phyloP scores from a whole-genome alignment of 2,329 filamentous ascomycete species.

The Ceratocystis cubensis region DNA sequence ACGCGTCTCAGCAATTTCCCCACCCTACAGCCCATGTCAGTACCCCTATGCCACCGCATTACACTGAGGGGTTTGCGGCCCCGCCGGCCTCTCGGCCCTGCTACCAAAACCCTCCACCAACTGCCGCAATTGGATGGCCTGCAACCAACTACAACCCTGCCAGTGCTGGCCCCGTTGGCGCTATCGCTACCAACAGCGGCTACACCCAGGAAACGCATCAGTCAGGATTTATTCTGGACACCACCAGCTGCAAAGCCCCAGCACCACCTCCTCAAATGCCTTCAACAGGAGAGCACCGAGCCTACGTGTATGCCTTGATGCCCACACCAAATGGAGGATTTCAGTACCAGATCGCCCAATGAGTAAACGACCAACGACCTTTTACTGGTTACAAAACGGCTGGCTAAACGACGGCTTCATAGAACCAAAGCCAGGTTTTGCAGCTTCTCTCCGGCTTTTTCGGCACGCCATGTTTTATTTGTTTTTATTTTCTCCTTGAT shows the following conservation, averaged over 20 bases:
- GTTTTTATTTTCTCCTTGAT: too few relatives aligned
- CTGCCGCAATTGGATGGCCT: background rate
- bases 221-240: background rate
- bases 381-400: background rate
- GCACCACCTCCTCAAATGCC: background rate
- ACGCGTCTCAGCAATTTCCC: background rate
- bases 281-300: background rate
- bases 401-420: background rate
- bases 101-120: background rate
- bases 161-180: background rate
- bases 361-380: background rate
- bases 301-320: conserved; percentile 13
- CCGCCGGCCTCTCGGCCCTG: background rate
- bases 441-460: background rate
- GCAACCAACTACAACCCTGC: background rate
- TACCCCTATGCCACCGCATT: background rate
- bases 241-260: background rate
- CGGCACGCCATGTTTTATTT: background rate
- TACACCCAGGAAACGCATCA: background rate
- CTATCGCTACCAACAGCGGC: background rate
- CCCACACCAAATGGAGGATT: conserved; percentile 10
- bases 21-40: background rate
- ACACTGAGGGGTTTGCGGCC: background rate
- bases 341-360: conserved; percentile 13
- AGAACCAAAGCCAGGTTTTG: background rate